Base-by-base conservation (phyloP, 139 green algal genomes). In the Coelastrella sp. region DNA sequence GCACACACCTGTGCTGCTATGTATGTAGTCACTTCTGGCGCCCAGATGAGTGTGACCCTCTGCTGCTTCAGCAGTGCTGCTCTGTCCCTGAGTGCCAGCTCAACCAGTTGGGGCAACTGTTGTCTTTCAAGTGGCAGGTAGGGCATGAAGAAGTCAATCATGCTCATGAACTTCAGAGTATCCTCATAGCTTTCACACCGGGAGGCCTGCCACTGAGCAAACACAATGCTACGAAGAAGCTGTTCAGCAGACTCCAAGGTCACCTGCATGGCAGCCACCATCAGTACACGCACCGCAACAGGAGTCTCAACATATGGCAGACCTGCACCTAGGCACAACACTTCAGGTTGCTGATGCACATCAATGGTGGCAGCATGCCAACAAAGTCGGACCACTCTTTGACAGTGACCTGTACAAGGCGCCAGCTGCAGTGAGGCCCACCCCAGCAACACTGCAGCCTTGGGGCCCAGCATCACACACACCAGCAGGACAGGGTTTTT, bases 131-230 rank as follows among this genome's bases (percentile, higher is more conserved):
- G 91, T 14, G 96, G 95, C 60, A 98, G 93, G 91, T 96, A 98
- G 17, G 96, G 96, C 82, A 98, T 84, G 88, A 96, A 98, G 35
- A 96, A 93, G 74, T 97, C 94, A n/a, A 98, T 88, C n/a, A 95
- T 59, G 14, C 85, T 91, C 75, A 95, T 84, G 79, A 96, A 92
- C 88, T 96, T 97, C 14, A 96, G 70, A 0, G 95, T 97, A 93
- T 98, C 96, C 7, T 90, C 88, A 25, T 87, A 92, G 6, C 90
- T 81, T 91, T 98, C 96, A 88, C 97, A 98, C 0, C 63, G 88
- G 17, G 91, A 74, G 4, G 80, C 49, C 27, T 61, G 66, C 97
- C 97, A 98, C 12, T 88, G 80, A 6, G 84, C 63, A 93, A 97
- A 98, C 7, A 98, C 92, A 20, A 96, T 73, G 82, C 97, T 93